These are phyloP conservation scores for Dentipellis sp. DNA, from an alignment of 768 basidiomycete genomes.

Conservation along the genomic window DNA sequence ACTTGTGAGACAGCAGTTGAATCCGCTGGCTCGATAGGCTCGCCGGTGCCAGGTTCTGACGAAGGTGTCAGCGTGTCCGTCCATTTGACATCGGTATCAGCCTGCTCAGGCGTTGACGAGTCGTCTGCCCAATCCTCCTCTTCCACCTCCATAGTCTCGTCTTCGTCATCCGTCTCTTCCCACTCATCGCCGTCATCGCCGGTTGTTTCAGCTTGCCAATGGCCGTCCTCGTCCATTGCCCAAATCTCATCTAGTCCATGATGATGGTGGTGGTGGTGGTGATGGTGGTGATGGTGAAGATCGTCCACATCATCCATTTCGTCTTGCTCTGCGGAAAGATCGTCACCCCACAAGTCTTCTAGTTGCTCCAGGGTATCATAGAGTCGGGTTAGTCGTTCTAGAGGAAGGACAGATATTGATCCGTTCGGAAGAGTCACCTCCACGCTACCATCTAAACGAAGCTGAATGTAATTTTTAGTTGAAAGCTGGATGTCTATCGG, in stretches of 20 bases:
- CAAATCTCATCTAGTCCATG: slow-evolving; percentile 23
- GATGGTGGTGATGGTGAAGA: slow-evolving; percentile 27
- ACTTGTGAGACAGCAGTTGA: slow-evolving; percentile 11
- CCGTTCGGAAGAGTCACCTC: slow-evolving; percentile 64
- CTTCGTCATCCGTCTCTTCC: slow-evolving; percentile 25
- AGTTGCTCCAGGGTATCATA: slow-evolving; percentile 79
- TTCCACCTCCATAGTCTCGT: slow-evolving; percentile 6
- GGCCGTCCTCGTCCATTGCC: slow-evolving; percentile 31
- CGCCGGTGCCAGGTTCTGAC: not conserved
- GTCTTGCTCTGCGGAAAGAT: slow-evolving; percentile 21
- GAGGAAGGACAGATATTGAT: slow-evolving; percentile 37
- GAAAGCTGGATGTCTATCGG: not conserved
- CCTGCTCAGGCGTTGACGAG: slow-evolving; percentile 4
- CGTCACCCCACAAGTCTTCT: slow-evolving; percentile 54
- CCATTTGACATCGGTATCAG: not conserved
- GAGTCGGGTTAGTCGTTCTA: slow-evolving; percentile 64
- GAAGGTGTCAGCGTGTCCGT: not conserved
- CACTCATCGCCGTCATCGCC: slow-evolving; percentile 23
- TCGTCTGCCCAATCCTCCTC: slow-evolving; percentile 13
- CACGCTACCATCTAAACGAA: slow-evolving; percentile 66
- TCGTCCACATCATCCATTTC: slow-evolving; percentile 17
- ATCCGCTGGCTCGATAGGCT: slow-evolving; percentile 4
- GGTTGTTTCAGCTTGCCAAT: slow-evolving; percentile 19
- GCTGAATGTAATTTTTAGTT: slow-evolving; percentile 29
- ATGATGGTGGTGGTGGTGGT: no score